Evolutionary conservation across 2,329 filamentous ascomycete genomes (phyloP).

Genomic region (Penicillium sp.): DNA sequence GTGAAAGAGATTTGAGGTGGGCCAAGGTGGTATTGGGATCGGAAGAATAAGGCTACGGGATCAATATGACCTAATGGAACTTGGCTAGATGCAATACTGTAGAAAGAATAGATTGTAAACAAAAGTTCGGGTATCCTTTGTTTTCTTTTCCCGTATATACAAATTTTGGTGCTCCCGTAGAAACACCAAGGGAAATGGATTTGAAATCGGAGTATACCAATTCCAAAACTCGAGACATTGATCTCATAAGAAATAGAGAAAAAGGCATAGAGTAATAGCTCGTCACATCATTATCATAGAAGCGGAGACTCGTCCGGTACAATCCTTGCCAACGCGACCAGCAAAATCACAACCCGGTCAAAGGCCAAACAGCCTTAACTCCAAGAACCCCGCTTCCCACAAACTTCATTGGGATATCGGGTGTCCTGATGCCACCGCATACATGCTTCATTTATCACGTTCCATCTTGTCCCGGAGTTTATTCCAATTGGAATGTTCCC

Average conservation of each 20-base stretch:
- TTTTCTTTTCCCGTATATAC: not conserved
- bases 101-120: no score
- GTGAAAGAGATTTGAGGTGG: not conserved
- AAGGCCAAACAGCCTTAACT: not conserved
- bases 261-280: not conserved
- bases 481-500: not conserved
- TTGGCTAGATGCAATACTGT: not conserved
- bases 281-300: constrained; percentile 7
- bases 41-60: not conserved
- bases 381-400: not conserved
- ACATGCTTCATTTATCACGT: not conserved
- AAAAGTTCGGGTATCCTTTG: not conserved
- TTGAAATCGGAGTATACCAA: not conserved
- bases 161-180: not conserved
- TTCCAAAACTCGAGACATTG: not conserved
- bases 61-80: not conserved
- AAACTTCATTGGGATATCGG: not conserved
- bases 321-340: constrained; percentile 1
- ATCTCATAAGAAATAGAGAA: not conserved
- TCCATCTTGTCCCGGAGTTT: not conserved
- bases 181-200: not conserved
- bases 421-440: not conserved
- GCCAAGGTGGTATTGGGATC: not conserved
- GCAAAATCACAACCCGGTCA: not conserved
- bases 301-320: not conserved